phyloP scores from a whole-genome alignment of 2,329 filamentous ascomycete species.

The Penicillium freii region DNA sequence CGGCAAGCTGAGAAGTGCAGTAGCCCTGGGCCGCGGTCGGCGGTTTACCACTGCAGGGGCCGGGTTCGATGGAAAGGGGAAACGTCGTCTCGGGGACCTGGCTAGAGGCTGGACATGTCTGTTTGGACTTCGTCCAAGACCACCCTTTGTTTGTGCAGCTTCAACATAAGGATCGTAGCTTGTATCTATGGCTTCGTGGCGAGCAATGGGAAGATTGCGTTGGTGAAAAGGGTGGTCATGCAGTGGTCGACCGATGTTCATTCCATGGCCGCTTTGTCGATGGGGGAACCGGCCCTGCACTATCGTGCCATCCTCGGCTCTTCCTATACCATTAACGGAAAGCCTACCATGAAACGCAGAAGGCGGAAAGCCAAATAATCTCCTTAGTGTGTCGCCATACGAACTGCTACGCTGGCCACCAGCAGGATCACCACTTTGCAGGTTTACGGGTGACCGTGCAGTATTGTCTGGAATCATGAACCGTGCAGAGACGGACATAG shows the following conservation, averaged over 20 bases:
- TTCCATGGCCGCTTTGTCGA: conserved; percentile 43
- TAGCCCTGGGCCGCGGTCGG: neutral
- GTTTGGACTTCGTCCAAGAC: neutral
- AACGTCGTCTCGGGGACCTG: neutral
- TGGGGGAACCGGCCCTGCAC: conserved; percentile 42
- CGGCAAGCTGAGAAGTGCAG: neutral
- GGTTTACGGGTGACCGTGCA: conserved; percentile 2
- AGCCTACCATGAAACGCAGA: conserved; percentile 12
- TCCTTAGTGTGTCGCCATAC: conserved; percentile 29
- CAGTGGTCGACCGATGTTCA: conserved; percentile 30
- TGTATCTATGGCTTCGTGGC: conserved; percentile 5
- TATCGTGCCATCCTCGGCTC: conserved; percentile 43
- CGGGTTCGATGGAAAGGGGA: neutral
- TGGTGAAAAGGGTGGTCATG: conserved; percentile 39
- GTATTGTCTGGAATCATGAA: conserved; percentile 19
- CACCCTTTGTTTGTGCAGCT: neutral
- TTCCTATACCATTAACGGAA: conserved; percentile 30
- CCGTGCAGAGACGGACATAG: conserved; percentile 32
- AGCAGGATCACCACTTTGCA: neutral
- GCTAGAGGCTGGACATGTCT: neutral
- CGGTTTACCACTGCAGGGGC: neutral
- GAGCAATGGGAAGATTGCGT: conserved; percentile 26
- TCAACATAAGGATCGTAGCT: neutral
- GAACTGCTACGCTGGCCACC: conserved; percentile 14
- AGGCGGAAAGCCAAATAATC: conserved; percentile 31